Conservation (phyloP, 345 rosid genomes). For the Euphorbia peplus region DNA sequence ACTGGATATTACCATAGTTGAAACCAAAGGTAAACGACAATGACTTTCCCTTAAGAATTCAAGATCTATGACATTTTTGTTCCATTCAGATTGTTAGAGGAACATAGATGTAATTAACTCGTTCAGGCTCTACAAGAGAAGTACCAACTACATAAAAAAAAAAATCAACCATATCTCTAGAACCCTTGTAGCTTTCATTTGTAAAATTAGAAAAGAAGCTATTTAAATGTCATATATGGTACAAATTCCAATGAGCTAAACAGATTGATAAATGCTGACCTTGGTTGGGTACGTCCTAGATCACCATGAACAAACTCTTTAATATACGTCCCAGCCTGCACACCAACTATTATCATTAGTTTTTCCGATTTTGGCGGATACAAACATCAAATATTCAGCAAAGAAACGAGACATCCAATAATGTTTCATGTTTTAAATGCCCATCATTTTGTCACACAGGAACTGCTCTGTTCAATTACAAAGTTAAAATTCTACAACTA, state of each 20-base stretch:
- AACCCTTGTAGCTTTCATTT: neutral
- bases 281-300: constrained; percentile 90
- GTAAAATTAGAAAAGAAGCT: no score
- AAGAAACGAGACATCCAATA: neutral
- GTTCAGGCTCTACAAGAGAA: neutral
- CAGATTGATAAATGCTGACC: constrained; percentile 37
- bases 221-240: neutral
- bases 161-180: neutral
- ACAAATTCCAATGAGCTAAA: constrained; percentile 27
- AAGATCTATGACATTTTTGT: no score
- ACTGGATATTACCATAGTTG: no score
- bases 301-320: constrained; percentile 98
- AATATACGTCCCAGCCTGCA: constrained; percentile 94
- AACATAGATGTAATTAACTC: no score
- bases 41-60: no score
- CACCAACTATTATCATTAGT: constrained; percentile 9
- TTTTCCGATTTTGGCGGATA: neutral
- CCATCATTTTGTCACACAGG: neutral
- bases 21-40: no score
- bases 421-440: neutral
- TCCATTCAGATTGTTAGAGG: no score
- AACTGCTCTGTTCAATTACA: neutral
- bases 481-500: neutral
- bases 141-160: neutral
- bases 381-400: neutral